Evolutionary conservation across 2,329 filamentous ascomycete genomes (phyloP).

Genomic region (Trichothecium sympodiale): DNA sequence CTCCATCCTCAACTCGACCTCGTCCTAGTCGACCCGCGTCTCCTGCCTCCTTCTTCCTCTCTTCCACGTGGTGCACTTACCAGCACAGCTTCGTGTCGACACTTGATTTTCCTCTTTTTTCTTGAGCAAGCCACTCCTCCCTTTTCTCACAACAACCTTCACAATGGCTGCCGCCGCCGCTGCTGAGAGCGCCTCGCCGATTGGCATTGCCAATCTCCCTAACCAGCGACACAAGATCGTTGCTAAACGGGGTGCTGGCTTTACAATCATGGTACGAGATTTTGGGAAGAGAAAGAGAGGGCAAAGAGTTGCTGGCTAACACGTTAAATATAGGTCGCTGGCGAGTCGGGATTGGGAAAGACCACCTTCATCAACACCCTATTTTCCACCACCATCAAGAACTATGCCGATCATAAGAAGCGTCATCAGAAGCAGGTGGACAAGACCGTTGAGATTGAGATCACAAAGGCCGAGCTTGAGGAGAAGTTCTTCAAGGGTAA

Average conservation of each 20-base stretch:
- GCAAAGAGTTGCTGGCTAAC: constrained; percentile 5
- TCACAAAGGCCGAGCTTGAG: constrained; percentile 98
- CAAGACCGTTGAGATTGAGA: constrained; percentile 99
- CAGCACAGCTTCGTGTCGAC: constrained; percentile 1
- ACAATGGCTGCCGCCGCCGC: constrained; percentile 45
- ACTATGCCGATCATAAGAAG: constrained; percentile 99
- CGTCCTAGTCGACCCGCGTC: neutral
- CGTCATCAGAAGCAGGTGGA: constrained; percentile 99
- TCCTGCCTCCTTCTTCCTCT: neutral
- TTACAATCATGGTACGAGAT: constrained; percentile 87
- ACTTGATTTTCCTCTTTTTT: neutral
- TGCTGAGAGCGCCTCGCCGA: constrained; percentile 52
- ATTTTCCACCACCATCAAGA: constrained; percentile 99
- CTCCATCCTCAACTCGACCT: constrained; percentile 1
- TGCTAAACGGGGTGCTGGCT: constrained; percentile 81
- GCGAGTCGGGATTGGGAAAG: constrained; percentile 97
- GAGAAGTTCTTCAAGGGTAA: constrained; percentile 99
- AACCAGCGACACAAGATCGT: constrained; percentile 70
- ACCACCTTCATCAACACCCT: constrained; percentile 99
- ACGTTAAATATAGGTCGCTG: constrained; percentile 61
- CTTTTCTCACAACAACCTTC: constrained; percentile 10
- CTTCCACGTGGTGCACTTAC: neutral
- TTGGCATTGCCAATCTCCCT: constrained; percentile 65
- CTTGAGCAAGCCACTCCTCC: constrained; percentile 1
- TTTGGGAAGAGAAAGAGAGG: neutral